These are phyloP conservation scores for Pterocarpus macrocarpus DNA, from an alignment of 306 rosid species.

Conservation along the genomic window DNA sequence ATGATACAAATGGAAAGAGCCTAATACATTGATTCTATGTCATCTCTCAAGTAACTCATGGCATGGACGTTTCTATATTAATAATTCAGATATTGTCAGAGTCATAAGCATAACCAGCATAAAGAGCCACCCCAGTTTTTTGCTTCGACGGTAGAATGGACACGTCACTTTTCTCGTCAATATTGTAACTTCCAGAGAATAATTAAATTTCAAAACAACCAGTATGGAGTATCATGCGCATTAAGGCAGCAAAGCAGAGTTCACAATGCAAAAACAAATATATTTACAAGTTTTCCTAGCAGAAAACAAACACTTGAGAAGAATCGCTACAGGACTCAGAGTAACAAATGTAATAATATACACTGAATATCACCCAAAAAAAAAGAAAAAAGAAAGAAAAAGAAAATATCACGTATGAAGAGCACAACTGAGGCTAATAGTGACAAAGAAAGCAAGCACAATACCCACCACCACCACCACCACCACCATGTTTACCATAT, in stretches of 20 bases:
- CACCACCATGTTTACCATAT: neutral
- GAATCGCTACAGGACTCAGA: slow-evolving; percentile 38
- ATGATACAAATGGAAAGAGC: neutral
- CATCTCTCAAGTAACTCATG: too few relatives aligned
- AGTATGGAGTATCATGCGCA: slow-evolving; percentile 6
- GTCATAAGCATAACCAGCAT: too few relatives aligned
- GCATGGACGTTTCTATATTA: too few relatives aligned
- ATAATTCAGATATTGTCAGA: neutral
- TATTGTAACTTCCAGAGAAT: neutral
- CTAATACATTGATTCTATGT: too few relatives aligned
- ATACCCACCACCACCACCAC: neutral
- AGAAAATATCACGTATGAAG: slow-evolving; percentile 12
- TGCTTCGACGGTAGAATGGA: too few relatives aligned
- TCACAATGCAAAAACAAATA: slow-evolving; percentile 46
- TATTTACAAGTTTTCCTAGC: slow-evolving; percentile 53
- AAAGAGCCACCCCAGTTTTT: too few relatives aligned
- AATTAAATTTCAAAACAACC: neutral
- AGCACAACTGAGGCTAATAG: slow-evolving; percentile 42
- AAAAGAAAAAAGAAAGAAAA: neutral
- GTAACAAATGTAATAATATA: slow-evolving; percentile 54
- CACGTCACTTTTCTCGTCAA: neutral
- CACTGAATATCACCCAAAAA: slow-evolving; percentile 12
- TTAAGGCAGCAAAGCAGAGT: slow-evolving; percentile 39
- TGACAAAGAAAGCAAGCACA: slow-evolving; percentile 39
- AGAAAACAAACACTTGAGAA: slow-evolving; percentile 30